These are phyloP conservation scores for Sanghuangporus sanghuang DNA, from an alignment of 1,284 basidiomycete genomes.

Conservation along the genomic window DNA sequence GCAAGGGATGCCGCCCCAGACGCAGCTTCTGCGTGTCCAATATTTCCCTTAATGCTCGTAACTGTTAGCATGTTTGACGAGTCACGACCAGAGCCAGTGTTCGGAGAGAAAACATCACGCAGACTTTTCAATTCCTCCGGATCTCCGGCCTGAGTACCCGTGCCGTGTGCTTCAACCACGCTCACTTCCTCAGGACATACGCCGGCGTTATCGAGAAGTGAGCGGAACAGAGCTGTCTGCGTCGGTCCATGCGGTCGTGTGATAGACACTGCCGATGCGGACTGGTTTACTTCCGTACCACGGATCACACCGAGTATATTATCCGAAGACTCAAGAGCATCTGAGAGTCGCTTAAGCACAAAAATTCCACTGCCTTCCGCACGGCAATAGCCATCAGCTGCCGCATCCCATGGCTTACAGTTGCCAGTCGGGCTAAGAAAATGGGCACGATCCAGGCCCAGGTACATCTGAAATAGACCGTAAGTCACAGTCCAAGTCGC, in stretches of 20 bases:
- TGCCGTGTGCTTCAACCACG: slow-evolving; percentile 69
- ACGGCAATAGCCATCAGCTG: slow-evolving; percentile 68
- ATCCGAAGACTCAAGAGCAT: slow-evolving; percentile 61
- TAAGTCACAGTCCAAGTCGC: neutral
- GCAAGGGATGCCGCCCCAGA: slow-evolving; percentile 67
- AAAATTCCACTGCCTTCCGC: slow-evolving; percentile 66
- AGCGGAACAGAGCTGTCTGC: slow-evolving; percentile 48
- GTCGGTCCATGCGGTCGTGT: slow-evolving; percentile 64
- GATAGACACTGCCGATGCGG: slow-evolving; percentile 56
- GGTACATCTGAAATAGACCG: slow-evolving; percentile 46
- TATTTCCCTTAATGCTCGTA: slow-evolving; percentile 65
- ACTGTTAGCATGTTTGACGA: slow-evolving; percentile 51
- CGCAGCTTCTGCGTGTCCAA: slow-evolving; percentile 71
- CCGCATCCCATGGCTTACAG: slow-evolving; percentile 65
- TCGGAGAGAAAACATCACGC: slow-evolving; percentile 44
- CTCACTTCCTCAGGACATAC: slow-evolving; percentile 44
- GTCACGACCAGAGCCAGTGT: slow-evolving; percentile 25
- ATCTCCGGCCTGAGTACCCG: slow-evolving; percentile 66
- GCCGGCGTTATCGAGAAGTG: slow-evolving; percentile 41
- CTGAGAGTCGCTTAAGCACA: slow-evolving; percentile 62
- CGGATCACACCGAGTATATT: slow-evolving; percentile 62
- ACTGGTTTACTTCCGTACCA: slow-evolving; percentile 66
- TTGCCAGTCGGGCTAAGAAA: slow-evolving; percentile 64
- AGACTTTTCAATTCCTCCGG: slow-evolving; percentile 59
- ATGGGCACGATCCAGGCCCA: slow-evolving; percentile 64